Evolutionary conservation across 352 stramenopile species (phyloP).

Genomic region (Phytophthora colocasiae): DNA sequence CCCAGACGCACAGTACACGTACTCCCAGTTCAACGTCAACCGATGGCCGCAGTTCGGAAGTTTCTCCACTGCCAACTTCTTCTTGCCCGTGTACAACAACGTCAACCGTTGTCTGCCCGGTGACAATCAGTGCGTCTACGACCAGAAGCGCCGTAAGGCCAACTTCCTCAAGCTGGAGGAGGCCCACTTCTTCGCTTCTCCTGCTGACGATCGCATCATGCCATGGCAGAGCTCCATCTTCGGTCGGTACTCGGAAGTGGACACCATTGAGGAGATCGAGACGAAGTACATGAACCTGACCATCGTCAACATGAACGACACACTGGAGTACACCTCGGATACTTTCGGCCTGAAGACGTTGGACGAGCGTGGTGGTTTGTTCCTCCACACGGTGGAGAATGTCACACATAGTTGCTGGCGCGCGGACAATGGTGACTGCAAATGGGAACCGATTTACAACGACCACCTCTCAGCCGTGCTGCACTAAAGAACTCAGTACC

Average conservation of each 20-base stretch:
- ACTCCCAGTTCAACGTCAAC: constrained; percentile 37
- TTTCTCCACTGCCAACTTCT: constrained; percentile 37
- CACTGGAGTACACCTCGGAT: constrained; percentile 43
- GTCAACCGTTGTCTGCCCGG: constrained; percentile 11
- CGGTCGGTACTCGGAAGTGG: constrained; percentile 46
- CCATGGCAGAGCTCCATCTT: constrained; percentile 53
- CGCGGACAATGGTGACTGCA: constrained; percentile 35
- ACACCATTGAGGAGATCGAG: constrained; percentile 39
- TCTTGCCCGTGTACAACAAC: constrained; percentile 18
- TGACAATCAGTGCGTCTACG: constrained; percentile 11
- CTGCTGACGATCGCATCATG: constrained; percentile 40
- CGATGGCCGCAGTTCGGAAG: constrained; percentile 33
- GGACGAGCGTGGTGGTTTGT: constrained; percentile 38
- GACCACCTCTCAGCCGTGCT: constrained; percentile 41
- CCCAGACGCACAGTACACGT: constrained; percentile 32
- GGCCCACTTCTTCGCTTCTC: constrained; percentile 51
- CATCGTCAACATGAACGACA: constrained; percentile 42
- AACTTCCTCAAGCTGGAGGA: constrained; percentile 45
- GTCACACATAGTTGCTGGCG: constrained; percentile 30
- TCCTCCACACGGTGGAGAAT: constrained; percentile 31
- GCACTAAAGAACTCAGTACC: constrained; percentile 8
- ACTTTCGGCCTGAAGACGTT: constrained; percentile 46
- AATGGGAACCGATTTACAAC: constrained; percentile 51
- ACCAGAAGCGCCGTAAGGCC: constrained; percentile 37
- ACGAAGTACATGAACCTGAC: constrained; percentile 39